These are phyloP conservation scores for Strigomonas culicis DNA, from an alignment of 208 protist species.

Conservation along the genomic window DNA sequence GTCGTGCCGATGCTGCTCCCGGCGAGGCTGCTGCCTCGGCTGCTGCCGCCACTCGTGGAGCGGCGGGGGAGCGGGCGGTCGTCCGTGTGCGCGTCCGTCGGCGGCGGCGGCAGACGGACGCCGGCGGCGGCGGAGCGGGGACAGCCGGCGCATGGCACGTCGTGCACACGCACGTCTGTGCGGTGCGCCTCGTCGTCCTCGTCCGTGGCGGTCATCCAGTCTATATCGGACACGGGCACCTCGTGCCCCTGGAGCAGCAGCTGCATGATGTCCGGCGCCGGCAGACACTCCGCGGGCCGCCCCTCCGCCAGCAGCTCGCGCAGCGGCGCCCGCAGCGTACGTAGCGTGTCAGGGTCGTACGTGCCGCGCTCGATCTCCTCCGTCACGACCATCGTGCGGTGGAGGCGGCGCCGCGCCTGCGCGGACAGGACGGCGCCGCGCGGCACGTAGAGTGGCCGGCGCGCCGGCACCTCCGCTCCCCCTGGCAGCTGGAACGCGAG, in stretches of 20 bases:
- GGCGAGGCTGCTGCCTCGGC: not conserved
- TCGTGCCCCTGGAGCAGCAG: constrained; percentile 42
- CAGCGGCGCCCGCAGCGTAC: constrained; percentile 22
- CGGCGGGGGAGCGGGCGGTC: not conserved
- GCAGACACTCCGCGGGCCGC: constrained; percentile 27
- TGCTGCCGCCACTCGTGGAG: not conserved
- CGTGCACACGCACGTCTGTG: not conserved
- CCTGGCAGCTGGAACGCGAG: constrained; percentile 25
- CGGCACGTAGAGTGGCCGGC: constrained; percentile 5
- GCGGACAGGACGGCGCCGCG: constrained; percentile 9
- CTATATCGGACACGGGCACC: constrained; percentile 13
- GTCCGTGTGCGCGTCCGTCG: not conserved
- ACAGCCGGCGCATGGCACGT: not conserved
- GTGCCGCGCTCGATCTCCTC: constrained; percentile 4
- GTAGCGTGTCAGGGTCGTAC: constrained; percentile 19
- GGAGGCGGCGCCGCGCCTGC: not conserved
- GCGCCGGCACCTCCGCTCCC: not conserved
- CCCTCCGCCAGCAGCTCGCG: constrained; percentile 29
- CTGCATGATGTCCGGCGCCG: constrained; percentile 51
- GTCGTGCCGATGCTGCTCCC: not conserved
- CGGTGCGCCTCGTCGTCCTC: too few relatives aligned
- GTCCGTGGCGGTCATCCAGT: constrained; percentile 4
- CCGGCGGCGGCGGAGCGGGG: not conserved
- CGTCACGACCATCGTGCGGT: too few relatives aligned
- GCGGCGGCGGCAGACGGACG: not conserved